Percentiles rank a stretch among this genome's conserved stretches.
These are phyloP conservation scores for Peronospora farinosa DNA, from an alignment of 352 stramenopile genomes.

Conservation along the genomic window DNA sequence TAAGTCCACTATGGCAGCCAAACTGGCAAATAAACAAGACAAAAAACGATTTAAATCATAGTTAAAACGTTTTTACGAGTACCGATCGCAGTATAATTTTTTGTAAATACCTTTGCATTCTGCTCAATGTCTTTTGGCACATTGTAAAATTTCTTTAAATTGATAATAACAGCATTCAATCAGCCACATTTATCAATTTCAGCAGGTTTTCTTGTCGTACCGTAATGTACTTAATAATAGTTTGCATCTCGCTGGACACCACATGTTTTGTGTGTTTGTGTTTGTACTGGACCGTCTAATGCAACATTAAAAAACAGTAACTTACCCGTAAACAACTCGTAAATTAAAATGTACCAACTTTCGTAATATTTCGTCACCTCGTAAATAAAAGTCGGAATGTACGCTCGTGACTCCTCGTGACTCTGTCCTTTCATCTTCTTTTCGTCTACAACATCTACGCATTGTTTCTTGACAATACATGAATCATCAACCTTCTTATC, in stretches of 20 bases:
- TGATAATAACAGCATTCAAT: not conserved
- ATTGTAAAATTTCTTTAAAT: constrained; percentile 36
- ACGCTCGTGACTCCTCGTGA: constrained; percentile 26
- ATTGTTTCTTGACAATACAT: constrained; percentile 12
- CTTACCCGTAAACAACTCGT: not conserved
- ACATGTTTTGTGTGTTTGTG: constrained; percentile 31
- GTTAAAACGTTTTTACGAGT: not conserved
- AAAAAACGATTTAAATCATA: not conserved
- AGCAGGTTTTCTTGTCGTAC: constrained; percentile 8
- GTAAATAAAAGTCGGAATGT: constrained; percentile 59
- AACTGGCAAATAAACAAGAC: constrained; percentile 27
- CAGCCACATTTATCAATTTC: not conserved
- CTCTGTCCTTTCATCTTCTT: constrained; percentile 5
- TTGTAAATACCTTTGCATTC: constrained; percentile 35
- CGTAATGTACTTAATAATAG: constrained; percentile 46
- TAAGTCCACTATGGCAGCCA: constrained; percentile 53
- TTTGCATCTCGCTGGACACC: constrained; percentile 31
- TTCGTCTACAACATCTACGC: not conserved
- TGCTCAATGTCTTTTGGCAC: constrained; percentile 47
- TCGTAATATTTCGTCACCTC: constrained; percentile 16
- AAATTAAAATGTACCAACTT: not conserved
- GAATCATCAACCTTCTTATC: constrained; percentile 24
- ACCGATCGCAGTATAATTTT: not conserved
- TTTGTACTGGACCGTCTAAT: constrained; percentile 49
- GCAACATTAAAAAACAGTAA: not conserved